These are phyloP conservation scores for Cadophora luteo-olivacea DNA, from an alignment of 2,329 filamentous ascomycete genomes.

Conservation along the genomic window DNA sequence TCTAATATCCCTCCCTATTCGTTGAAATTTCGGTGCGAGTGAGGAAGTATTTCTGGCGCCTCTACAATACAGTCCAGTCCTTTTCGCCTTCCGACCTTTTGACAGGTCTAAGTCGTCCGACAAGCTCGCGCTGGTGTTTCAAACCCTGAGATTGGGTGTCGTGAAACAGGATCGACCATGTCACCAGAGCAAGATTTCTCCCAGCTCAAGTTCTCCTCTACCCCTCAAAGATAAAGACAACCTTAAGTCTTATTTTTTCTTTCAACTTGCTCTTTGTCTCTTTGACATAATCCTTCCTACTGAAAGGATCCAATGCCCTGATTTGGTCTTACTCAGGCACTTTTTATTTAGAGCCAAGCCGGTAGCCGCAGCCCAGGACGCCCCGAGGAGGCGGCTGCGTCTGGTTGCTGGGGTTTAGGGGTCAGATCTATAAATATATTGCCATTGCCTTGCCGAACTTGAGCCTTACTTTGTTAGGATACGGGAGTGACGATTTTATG, in stretches of 20 bases:
- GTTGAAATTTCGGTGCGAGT: not conserved
- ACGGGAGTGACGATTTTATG: slow-evolving; percentile 7
- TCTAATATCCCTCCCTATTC: not conserved
- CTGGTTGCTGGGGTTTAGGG: slow-evolving; percentile 1
- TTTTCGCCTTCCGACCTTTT: not conserved
- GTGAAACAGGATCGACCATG: slow-evolving; percentile 2
- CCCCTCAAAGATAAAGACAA: not conserved
- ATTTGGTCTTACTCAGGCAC: slow-evolving; percentile 2
- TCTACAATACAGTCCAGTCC: too few species aligned
- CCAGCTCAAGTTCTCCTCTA: not conserved
- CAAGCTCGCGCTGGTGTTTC: slow-evolving; percentile 6
- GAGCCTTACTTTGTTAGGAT: not conserved
- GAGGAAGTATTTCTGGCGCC: not conserved
- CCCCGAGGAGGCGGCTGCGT: not conserved
- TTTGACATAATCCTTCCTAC: not conserved
- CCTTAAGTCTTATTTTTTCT: not conserved
- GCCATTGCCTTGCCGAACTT: not conserved
- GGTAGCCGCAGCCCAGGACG: not conserved
- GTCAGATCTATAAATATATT: slow-evolving; percentile 5
- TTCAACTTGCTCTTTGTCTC: not conserved
- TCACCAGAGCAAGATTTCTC: slow-evolving; percentile 3
- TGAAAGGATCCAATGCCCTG: slow-evolving; percentile 4
- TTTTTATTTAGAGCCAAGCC: slow-evolving; percentile 2
- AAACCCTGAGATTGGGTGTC: not conserved
- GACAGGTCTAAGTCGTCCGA: slow-evolving; percentile 11